phyloP scores from a whole-genome alignment of 768 basidiomycete species.

The Crepidotus variabilis region DNA sequence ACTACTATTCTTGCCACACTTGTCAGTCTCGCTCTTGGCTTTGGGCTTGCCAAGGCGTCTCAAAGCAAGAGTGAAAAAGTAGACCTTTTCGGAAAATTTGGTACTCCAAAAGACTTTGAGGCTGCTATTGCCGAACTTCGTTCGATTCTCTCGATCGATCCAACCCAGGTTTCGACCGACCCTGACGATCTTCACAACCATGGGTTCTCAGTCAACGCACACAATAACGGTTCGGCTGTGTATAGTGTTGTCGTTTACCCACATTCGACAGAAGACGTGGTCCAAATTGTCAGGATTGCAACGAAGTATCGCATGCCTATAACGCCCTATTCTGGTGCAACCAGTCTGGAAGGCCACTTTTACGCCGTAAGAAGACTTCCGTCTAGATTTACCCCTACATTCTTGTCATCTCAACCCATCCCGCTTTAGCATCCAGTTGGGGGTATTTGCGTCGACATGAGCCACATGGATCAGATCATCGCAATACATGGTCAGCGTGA shows the following conservation, averaged over 20 bases:
- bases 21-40: neutral
- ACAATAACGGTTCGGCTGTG: constrained; percentile 50
- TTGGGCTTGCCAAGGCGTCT: neutral
- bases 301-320: constrained; percentile 73
- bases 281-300: constrained; percentile 74
- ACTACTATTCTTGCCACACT: neutral
- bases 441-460: constrained; percentile 82
- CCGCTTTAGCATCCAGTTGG: constrained; percentile 38
- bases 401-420: constrained; percentile 9
- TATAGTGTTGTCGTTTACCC: constrained; percentile 54
- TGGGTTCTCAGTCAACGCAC: constrained; percentile 69
- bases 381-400: constrained; percentile 14
- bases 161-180: constrained; percentile 48
- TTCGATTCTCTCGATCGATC: constrained; percentile 33
- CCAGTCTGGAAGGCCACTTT: constrained; percentile 85
- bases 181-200: constrained; percentile 47
- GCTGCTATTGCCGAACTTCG: constrained; percentile 53
- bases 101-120: constrained; percentile 40
- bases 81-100: constrained; percentile 15
- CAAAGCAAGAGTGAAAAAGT: neutral
- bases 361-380: constrained; percentile 46
- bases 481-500: constrained; percentile 56
- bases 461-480: constrained; percentile 78
- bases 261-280: constrained; percentile 74
- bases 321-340: constrained; percentile 80